Percentiles rank a stretch among this genome's conserved stretches.
Conservation (phyloP, 805 yeast species). For the Candida mattraensis region DNA sequence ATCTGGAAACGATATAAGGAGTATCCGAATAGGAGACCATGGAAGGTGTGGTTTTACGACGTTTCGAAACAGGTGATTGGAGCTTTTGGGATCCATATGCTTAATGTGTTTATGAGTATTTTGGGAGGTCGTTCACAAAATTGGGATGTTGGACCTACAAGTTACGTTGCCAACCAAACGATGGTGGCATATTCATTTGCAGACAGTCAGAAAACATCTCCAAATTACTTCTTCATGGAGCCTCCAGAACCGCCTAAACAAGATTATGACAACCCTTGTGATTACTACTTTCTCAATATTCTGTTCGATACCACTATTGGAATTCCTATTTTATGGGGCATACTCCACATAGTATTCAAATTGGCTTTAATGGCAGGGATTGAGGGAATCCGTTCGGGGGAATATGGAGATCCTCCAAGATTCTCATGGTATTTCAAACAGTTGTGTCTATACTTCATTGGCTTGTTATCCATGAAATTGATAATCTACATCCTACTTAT, state of each 20-base stretch:
- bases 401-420: slow-evolving; percentile 65
- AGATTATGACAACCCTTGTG: slow-evolving; percentile 69
- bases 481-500: slow-evolving; percentile 56
- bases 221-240: slow-evolving; percentile 9
- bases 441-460: slow-evolving; percentile 62
- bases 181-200: too few species aligned
- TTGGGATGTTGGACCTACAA: slow-evolving; percentile 13
- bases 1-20: slow-evolving; percentile 78
- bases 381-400: slow-evolving; percentile 51
- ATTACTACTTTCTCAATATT: slow-evolving; percentile 89
- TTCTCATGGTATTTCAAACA: slow-evolving; percentile 71
- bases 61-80: slow-evolving; percentile 89
- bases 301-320: slow-evolving; percentile 93
- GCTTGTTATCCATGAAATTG: slow-evolving; percentile 58
- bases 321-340: slow-evolving; percentile 71
- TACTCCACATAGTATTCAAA: slow-evolving; percentile 52
- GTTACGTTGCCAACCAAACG: too few species aligned
- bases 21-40: slow-evolving; percentile 75
- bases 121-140: slow-evolving; percentile 40
- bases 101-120: slow-evolving; percentile 73
- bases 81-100: slow-evolving; percentile 76
- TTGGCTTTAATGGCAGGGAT: slow-evolving; percentile 44
- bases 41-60: slow-evolving; percentile 88
- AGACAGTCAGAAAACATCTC: slow-evolving; percentile 8
- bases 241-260: slow-evolving; percentile 20